Base-by-base conservation (phyloP, 495 filamentous ascomycete species). In the Talaromyces trachyspermus region DNA sequence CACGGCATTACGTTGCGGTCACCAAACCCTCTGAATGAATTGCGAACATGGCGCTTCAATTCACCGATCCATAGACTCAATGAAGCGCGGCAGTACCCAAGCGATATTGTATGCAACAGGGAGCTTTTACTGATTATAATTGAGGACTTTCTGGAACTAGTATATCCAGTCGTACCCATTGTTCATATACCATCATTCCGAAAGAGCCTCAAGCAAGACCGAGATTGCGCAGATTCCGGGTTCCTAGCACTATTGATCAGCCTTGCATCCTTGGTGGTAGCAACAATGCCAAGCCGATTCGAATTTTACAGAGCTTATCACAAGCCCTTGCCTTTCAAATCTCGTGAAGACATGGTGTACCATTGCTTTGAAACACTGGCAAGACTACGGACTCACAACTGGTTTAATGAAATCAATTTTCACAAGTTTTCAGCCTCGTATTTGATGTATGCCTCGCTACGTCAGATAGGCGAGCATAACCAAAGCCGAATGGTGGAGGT, bases 401-500 rank as follows among this genome's bases (percentile, higher is more conserved):
- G 55, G 27, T 61, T 56, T 32, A 53, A 61, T 15, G 30, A 61
- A 19, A 53, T 58, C 2, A 58, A 48, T 41, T 54, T 58, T 41
- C 49, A 56, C 20, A 62, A 59, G 20, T 59, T 56, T 30, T 46
- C 56, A 2, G 44, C 46, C 22, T 54, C 59, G 0, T 62, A 54
- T 43, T 37, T 62, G 1, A 49, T 54, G 10, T 55, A 46, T 23
- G 48, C 50, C 3, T 48, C 55, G 0, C 56, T 58, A 9, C 26
- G 55, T 29, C 59, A 57, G 19, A 48, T 59, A 8, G 54, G 56
- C 1, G 49, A 62, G 14, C 56, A 59, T 20, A 61, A 57, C 43
- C 51, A 49, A 42, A 46, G 51, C 10, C 46, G 56, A 9, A 59
- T 61, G 56, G 3, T 56, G 22, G 51, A 55, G 30, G 48, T 55